Percentiles rank a stretch among this genome's conserved stretches.
Evolutionary conservation across 2,329 filamentous ascomycete genomes (phyloP).

Genomic region (Hypoxylon sp.): DNA sequence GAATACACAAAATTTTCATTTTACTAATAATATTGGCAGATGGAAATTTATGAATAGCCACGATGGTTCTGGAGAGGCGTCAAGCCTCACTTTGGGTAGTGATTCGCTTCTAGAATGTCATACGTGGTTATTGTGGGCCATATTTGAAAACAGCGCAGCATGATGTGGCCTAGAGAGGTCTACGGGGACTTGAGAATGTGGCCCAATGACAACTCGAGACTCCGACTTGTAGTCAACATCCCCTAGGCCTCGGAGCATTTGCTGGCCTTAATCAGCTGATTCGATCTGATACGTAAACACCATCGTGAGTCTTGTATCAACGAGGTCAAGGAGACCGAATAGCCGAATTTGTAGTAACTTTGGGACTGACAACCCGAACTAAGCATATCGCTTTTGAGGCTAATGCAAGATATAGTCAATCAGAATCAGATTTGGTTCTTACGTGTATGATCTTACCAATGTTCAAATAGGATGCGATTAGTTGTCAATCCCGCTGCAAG

Average conservation of each 20-base stretch:
- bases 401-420: constrained; percentile 23
- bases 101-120: constrained; percentile 7
- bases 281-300: background rate
- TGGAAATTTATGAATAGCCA: constrained; percentile 1
- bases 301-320: constrained; percentile 9
- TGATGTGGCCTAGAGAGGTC: constrained; percentile 4
- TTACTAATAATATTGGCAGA: constrained; percentile 11
- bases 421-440: constrained; percentile 22
- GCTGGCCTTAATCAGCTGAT: constrained; percentile 11
- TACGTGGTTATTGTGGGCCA: constrained; percentile 21
- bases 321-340: constrained; percentile 3
- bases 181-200: background rate
- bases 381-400: constrained; percentile 18
- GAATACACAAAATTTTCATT: background rate
- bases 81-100: constrained; percentile 20
- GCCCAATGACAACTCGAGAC: constrained; percentile 3
- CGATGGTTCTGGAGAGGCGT: background rate
- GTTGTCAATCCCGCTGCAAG: constrained; percentile 29
- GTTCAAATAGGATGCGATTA: constrained; percentile 31
- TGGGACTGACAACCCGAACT: constrained; percentile 9
- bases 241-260: constrained; percentile 2
- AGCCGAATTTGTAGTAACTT: constrained; percentile 8
- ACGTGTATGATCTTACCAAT: constrained; percentile 23
- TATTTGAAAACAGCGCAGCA: constrained; percentile 14
- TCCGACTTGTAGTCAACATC: background rate